phyloP scores from a whole-genome alignment of 2,329 filamentous ascomycete species.

The Bipolaris cookei region DNA sequence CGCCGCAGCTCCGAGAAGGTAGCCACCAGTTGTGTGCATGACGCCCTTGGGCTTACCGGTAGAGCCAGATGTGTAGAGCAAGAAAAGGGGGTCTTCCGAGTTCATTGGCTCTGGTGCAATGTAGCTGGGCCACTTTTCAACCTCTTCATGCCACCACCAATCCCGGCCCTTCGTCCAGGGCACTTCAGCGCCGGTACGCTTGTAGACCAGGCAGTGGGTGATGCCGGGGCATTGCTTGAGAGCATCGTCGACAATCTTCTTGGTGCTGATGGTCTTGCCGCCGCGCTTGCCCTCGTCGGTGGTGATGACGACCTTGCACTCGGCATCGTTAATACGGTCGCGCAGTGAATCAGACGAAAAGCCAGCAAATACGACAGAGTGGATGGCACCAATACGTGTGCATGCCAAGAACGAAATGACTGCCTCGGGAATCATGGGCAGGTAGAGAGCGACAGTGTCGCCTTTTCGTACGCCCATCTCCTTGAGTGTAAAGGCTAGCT shows the following conservation, averaged over 20 bases:
- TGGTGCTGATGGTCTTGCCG: slow-evolving; percentile 95
- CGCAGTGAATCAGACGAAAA: slow-evolving; percentile 96
- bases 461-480: slow-evolving; percentile 97
- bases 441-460: slow-evolving; percentile 94
- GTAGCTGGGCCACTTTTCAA: slow-evolving; percentile 94
- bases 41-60: slow-evolving; percentile 99
- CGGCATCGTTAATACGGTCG: slow-evolving; percentile 89
- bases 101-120: slow-evolving; percentile 86
- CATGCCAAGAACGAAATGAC: slow-evolving; percentile 90
- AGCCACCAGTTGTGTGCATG: slow-evolving; percentile 95
- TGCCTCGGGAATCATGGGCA: slow-evolving; percentile 98
- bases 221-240: slow-evolving; percentile 95
- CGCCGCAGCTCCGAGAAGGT: slow-evolving; percentile 88
- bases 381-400: slow-evolving; percentile 88
- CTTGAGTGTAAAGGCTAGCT: slow-evolving; percentile 85
- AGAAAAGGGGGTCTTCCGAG: slow-evolving; percentile 94
- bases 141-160: slow-evolving; percentile 98
- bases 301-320: slow-evolving; percentile 93
- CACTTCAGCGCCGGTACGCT: slow-evolving; percentile 91
- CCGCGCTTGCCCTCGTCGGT: slow-evolving; percentile 97
- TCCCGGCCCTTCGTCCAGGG: slow-evolving; percentile 90
- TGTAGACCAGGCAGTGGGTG: slow-evolving; percentile 84
- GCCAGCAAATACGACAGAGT: slow-evolving; percentile 97
- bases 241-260: slow-evolving; percentile 98
- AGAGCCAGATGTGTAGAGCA: slow-evolving; percentile 96